Base-by-base conservation (phyloP, 208 protist genomes). In the Trypanosoma vivax region DNA sequence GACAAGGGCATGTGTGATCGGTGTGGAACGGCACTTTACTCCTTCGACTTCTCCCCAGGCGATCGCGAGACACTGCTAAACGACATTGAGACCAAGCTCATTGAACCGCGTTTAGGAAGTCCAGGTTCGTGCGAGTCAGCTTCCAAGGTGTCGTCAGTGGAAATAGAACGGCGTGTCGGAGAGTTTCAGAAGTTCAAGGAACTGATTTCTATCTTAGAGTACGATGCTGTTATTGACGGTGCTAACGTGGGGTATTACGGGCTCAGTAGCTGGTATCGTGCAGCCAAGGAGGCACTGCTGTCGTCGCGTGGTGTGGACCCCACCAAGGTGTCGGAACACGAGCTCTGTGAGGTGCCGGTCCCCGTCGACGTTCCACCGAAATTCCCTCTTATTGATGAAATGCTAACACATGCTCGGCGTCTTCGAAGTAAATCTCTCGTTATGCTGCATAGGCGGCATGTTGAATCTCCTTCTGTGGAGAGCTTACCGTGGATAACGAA, bases 211-310 rank as follows among this genome's bases (percentile, higher is more conserved):
- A 55, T n/a, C 5, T 53, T 70, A 53, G 43, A 65, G 5, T 90
- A 75, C 61, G 82, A 90, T 68, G 73, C 78, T 1, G 66, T 92
- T 25, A 85, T 90, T 63, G 83, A 90, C 38, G 86, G 83, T 21
- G 81, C 82, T 0, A 88, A 88, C 46, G 64, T 89, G 19, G 82
- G 84, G 16, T 92, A 92, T 51, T 92, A 92, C 66, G 84, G 84
- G 0, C 63, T 92, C 25, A 89, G 49, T 40, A 83, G 65, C 54
- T 88, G 83, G 82, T 88, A 89, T 43, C 19, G 50, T 16, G 71
- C 76, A 39, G 79, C 77, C n/a, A 89, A 90, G 60, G 65, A 69
- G 25, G 59, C 41, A n/a, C 41, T 70, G 39, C 69, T 94, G 54
- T 65, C 59, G 3, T 18, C 41, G 2, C 66, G 68, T 30, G 79